Evolutionary conservation across 108 stramenopile species (phyloP).

Genomic region (Stephanodiscus triporus): DNA sequence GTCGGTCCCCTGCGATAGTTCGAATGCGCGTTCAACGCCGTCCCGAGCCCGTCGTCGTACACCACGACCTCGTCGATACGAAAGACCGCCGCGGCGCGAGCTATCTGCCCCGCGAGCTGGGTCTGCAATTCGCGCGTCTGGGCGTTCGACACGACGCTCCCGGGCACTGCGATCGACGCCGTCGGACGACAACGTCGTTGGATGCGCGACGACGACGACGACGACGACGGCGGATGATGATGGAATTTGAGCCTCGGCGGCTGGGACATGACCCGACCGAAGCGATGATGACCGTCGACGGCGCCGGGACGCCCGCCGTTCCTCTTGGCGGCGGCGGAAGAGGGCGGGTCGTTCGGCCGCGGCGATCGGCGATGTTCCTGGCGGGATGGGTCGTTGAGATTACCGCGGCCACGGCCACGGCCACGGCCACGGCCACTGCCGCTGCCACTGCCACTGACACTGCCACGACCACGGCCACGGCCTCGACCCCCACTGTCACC

Average conservation of each 20-base stretch:
- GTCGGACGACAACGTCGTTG: constrained; percentile 78
- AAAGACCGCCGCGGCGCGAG: constrained; percentile 94
- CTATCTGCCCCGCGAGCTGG: constrained; percentile 92
- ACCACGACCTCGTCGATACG: constrained; percentile 97
- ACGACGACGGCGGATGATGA: too few relatives aligned
- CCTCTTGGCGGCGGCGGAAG: not conserved
- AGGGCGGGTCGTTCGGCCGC: too few relatives aligned
- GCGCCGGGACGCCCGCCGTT: constrained; percentile 5
- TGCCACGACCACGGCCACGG: not conserved
- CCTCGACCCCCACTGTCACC: not conserved
- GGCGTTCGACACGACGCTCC: constrained; percentile 91
- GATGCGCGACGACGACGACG: too few relatives aligned
- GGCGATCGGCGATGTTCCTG: constrained; percentile 11
- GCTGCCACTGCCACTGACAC: not conserved
- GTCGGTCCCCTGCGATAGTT: constrained; percentile 40
- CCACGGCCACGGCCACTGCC: not conserved
- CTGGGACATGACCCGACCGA: constrained; percentile 87
- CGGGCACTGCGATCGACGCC: constrained; percentile 92
- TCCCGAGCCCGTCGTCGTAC: constrained; percentile 87
- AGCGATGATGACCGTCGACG: constrained; percentile 55
- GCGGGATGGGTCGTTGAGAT: not conserved
- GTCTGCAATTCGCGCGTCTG: constrained; percentile 93
- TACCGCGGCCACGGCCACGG: not conserved
- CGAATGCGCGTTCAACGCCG: constrained; percentile 37
- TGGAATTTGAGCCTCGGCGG: constrained; percentile 71